These are phyloP conservation scores for Eremomyces bilateralis DNA, from an alignment of 495 filamentous ascomycete genomes.

Conservation along the genomic window DNA sequence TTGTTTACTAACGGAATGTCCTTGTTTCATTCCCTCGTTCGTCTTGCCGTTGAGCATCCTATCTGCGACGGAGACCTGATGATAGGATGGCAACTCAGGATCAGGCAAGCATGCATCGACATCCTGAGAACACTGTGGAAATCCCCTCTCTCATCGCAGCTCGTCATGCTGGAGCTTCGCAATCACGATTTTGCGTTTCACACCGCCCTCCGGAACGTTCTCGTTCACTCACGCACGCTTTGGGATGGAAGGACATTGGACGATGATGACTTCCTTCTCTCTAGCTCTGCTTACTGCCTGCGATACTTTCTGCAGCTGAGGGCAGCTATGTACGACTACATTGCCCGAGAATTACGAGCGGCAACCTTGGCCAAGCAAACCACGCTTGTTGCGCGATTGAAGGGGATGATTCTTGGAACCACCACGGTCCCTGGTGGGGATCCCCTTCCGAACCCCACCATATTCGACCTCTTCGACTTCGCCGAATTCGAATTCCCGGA, in stretches of 20 bases:
- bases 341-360: constrained; percentile 62
- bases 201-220: constrained; percentile 39
- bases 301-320: constrained; percentile 59
- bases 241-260: constrained; percentile 43
- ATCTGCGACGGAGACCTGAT: constrained; percentile 32
- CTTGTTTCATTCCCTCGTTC: constrained; percentile 62
- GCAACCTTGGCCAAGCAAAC: constrained; percentile 45
- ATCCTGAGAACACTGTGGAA: constrained; percentile 64
- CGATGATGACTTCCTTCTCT: constrained; percentile 40
- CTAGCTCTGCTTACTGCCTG: constrained; percentile 40
- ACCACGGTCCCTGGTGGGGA: constrained; percentile 40
- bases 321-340: constrained; percentile 58
- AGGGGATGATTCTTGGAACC: constrained; percentile 57
- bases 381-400: constrained; percentile 52
- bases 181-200: constrained; percentile 49
- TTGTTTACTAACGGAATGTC: constrained; percentile 45
- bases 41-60: constrained; percentile 39
- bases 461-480: constrained; percentile 92
- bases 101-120: constrained; percentile 56
- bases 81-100: constrained; percentile 43
- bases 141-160: constrained; percentile 52
- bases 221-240: constrained; percentile 35
- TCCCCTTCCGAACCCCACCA: constrained; percentile 37
- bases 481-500: constrained; percentile 43
- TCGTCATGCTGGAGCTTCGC: constrained; percentile 58